Evolutionary conservation across 257 asterid species (phyloP).

Genomic region (Misopates orontium): DNA sequence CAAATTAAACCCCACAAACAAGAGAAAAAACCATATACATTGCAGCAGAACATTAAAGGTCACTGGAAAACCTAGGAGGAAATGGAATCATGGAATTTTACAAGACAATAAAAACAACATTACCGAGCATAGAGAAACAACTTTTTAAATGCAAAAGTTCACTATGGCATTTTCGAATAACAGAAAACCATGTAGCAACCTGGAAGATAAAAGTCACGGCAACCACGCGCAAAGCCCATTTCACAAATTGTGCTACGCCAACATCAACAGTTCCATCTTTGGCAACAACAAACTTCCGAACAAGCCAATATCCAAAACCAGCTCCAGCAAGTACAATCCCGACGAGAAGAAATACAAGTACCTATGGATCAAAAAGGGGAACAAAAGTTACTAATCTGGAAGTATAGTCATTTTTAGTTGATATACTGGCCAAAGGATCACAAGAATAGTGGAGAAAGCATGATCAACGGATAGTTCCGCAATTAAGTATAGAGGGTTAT

Average conservation of each 20-base stretch:
- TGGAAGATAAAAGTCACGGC: conserved; percentile 74
- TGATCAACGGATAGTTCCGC: background rate
- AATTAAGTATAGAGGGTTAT: background rate
- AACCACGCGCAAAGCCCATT: conserved; percentile 80
- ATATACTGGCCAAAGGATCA: too few relatives aligned
- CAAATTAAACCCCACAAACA: too few relatives aligned
- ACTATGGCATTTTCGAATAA: background rate
- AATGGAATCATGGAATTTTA: too few relatives aligned
- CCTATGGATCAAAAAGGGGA: conserved; percentile 43
- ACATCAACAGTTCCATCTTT: conserved; percentile 84
- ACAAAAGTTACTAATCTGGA: background rate
- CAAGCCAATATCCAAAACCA: conserved; percentile 89
- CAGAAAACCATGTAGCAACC: conserved; percentile 39
- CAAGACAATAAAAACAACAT: too few relatives aligned
- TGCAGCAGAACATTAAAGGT: too few relatives aligned
- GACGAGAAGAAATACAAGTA: conserved; percentile 65
- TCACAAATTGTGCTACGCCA: conserved; percentile 81
- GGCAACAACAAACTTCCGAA: conserved; percentile 70
- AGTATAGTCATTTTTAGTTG: background rate
- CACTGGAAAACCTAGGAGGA: too few relatives aligned
- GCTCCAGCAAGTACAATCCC: conserved; percentile 85
- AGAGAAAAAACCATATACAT: too few relatives aligned
- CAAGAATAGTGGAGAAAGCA: background rate
- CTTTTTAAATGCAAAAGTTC: too few relatives aligned
- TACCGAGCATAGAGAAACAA: too few relatives aligned